Base-by-base conservation (phyloP, 1,284 basidiomycete genomes). In the Phellinidium pouzarii region DNA sequence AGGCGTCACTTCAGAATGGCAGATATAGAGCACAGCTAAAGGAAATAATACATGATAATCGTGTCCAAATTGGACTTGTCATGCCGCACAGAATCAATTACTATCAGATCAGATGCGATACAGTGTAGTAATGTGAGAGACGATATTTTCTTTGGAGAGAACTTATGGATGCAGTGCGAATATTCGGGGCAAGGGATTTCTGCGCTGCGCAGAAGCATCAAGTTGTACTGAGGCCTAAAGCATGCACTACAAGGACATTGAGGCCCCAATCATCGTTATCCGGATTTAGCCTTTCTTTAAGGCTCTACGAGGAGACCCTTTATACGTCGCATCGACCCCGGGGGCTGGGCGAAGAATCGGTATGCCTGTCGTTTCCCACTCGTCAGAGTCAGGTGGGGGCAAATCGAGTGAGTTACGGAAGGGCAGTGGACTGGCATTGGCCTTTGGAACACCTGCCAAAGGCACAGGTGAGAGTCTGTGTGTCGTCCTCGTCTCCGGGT, bases 311-410 rank as follows among this genome's bases (percentile, higher is more conserved):
- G 34, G 22, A 40, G 22, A 3, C 19, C 23, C 27, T 23, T 9
- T 27, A 12, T 9, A 22, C 14, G 25, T 12, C 17, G 23, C 4
- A 9, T 11, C 51, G 8, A 14, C 26, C 27, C 22, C 25, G 17
- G 26, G 17, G 3, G 17, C 6, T 17, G 29, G 46, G 5, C 31
- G 45, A 31, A 36, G 38, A 14, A 40, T 44, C 9, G 56, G 51
- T 27, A 52, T 26, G 27, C 55, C 52, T 19, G 54, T 65, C 3
- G 65, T 58, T 55, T 77, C 66, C 77, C 78, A 79, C 44, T 74
- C 71, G 38, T 67, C 67, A 7, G 78, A 79, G 36, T 71, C 64
- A 17, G 76, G 69, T 0, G 75, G 69, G 0, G 78, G 78, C 9
- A 78, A 61, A 50, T 70, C 65, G 3, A 66, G 54, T 1, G 61